Evolutionary conservation across 2,329 filamentous ascomycete genomes (phyloP).

Genomic region (Geosmithia flava): DNA sequence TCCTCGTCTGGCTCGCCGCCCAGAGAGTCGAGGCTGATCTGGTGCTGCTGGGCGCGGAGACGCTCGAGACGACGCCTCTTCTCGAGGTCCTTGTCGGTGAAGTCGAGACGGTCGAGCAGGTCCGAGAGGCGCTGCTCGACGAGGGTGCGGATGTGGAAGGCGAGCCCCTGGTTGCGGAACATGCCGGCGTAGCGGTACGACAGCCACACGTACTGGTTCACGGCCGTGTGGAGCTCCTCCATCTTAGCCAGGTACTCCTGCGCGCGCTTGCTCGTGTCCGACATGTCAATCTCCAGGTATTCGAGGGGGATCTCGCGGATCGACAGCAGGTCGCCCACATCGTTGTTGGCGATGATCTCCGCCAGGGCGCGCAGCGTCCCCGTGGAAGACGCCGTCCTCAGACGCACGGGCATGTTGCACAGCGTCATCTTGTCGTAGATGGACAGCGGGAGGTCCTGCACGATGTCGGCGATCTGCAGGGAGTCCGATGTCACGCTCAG

Average conservation of each 20-base stretch:
- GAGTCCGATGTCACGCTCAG: conserved; percentile 46
- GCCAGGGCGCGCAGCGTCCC: conserved; percentile 49
- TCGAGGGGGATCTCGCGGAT: conserved; percentile 61
- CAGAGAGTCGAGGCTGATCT: conserved; percentile 4
- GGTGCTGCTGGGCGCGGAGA: conserved; percentile 6
- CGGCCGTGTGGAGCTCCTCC: conserved; percentile 66
- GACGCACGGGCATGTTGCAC: conserved; percentile 53
- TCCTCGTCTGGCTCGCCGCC: conserved; percentile 6
- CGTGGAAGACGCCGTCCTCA: conserved; percentile 9
- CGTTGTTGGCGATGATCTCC: conserved; percentile 53
- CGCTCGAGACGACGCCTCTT: conserved; percentile 11
- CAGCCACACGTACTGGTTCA: conserved; percentile 87
- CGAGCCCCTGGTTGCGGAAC: conserved; percentile 63
- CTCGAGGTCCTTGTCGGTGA: conserved; percentile 21
- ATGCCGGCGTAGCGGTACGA: conserved; percentile 78
- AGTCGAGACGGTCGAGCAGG: conserved; percentile 35
- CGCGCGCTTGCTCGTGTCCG: conserved; percentile 19
- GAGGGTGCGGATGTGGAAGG: conserved; percentile 65
- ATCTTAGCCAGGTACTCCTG: conserved; percentile 52
- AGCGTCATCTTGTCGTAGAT: conserved; percentile 67
- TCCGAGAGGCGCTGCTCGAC: conserved; percentile 61
- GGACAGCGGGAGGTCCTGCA: conserved; percentile 59
- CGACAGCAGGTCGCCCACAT: conserved; percentile 56
- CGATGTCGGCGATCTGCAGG: conserved; percentile 56
- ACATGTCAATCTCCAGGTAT: conserved; percentile 52